Percentiles rank a stretch among this genome's conserved stretches.
These are phyloP conservation scores for Lizonia empirigonia DNA, from an alignment of 2,329 filamentous ascomycete genomes.

Conservation along the genomic window DNA sequence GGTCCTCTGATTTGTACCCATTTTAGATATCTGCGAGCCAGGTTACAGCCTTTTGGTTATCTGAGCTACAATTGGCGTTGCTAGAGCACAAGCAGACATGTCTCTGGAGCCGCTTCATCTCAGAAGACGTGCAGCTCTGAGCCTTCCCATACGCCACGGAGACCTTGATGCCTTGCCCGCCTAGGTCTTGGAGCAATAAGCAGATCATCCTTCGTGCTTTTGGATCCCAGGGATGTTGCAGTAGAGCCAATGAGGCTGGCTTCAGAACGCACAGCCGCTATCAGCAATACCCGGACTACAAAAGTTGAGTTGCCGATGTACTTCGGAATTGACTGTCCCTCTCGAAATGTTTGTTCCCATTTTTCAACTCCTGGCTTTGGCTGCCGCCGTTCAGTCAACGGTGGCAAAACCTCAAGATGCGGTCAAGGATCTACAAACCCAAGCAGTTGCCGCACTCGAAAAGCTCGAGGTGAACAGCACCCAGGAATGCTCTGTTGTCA, in stretches of 20 bases:
- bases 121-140: too few species aligned
- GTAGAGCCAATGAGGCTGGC: background rate
- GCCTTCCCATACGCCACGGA: background rate
- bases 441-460: constrained; percentile 19
- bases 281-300: background rate
- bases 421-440: constrained; percentile 20
- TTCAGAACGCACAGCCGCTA: background rate
- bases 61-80: too few species aligned
- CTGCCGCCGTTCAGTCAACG: constrained; percentile 11
- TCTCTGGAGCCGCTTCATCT: too few species aligned
- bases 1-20: background rate
- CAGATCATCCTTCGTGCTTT: constrained; percentile 1
- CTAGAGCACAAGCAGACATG: too few species aligned
- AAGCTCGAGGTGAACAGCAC: constrained; percentile 11
- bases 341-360: background rate
- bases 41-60: too few species aligned
- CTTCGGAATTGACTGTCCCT: too few species aligned
- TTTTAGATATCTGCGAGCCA: background rate
- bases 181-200: background rate
- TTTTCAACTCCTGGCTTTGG: constrained; percentile 16
- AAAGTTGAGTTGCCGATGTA: background rate
- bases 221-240: background rate
- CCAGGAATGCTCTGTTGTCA: constrained; percentile 14
- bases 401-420: constrained; percentile 13
- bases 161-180: background rate